Conservation (phyloP, 2,329 filamentous ascomycete genomes). For the Fusarium algeriense region DNA sequence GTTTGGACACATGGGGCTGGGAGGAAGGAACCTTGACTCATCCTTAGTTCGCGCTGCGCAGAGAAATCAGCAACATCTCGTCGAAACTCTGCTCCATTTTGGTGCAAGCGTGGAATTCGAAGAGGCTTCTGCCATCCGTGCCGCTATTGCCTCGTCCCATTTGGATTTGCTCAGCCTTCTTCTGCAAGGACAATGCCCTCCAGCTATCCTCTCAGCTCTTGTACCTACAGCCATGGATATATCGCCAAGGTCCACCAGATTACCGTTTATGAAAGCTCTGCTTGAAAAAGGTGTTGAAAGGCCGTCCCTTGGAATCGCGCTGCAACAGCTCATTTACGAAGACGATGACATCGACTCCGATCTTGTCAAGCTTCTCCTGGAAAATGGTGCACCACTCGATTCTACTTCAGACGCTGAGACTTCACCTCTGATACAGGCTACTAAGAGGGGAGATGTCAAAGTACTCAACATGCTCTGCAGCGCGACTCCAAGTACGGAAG, state of each 20-base stretch:
- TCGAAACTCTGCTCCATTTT: background rate
- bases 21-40: background rate
- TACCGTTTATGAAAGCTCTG: background rate
- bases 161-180: background rate
- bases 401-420: background rate
- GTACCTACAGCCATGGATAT: background rate
- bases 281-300: constrained; percentile 6
- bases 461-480: constrained; percentile 11
- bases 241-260: background rate
- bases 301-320: background rate
- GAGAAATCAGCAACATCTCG: background rate
- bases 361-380: constrained; percentile 5
- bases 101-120: constrained; percentile 16
- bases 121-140: background rate
- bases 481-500: background rate
- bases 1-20: constrained; percentile 4
- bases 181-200: background rate
- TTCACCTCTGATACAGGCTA: background rate
- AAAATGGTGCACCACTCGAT: constrained; percentile 6
- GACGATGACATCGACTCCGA: background rate
- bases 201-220: background rate
- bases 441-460: background rate
- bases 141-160: background rate
- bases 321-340: background rate
- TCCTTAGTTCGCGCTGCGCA: background rate